Evolutionary conservation across 306 rosid genomes (phyloP).

Genomic region (Heteromeles arbutifolia): DNA sequence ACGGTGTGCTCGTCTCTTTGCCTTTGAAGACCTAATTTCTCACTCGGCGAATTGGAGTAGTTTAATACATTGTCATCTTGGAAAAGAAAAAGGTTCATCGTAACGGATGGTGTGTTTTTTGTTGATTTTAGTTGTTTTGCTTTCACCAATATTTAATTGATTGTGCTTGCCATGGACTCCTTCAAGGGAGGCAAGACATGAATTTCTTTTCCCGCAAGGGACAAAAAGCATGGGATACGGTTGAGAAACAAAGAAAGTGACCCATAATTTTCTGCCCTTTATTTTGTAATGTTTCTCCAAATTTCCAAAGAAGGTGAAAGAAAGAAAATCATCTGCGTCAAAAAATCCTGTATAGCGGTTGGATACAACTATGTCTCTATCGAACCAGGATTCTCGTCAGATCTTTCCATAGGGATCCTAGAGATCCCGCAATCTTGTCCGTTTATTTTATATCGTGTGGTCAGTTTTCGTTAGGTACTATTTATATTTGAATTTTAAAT

Average conservation of each 20-base stretch:
- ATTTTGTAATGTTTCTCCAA: slow-evolving; percentile 6
- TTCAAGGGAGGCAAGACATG: slow-evolving; percentile 73
- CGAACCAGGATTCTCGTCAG: too few species aligned
- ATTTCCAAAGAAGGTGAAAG: slow-evolving; percentile 21
- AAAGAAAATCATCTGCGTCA: too few species aligned
- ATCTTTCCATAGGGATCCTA: too few species aligned
- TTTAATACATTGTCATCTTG: neutral
- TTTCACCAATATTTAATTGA: slow-evolving; percentile 40
- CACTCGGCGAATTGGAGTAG: too few species aligned
- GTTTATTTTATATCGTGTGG: too few species aligned
- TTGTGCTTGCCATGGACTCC: slow-evolving; percentile 50
- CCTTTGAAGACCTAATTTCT: too few species aligned
- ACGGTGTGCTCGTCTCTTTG: slow-evolving; percentile 3
- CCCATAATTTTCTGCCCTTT: slow-evolving; percentile 17
- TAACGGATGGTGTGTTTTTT: too few species aligned
- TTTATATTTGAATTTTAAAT: too few species aligned
- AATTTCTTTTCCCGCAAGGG: slow-evolving; percentile 74
- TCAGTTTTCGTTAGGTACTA: too few species aligned
- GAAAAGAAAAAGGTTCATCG: too few species aligned
- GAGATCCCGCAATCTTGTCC: too few species aligned
- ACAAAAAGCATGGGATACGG: slow-evolving; percentile 76
- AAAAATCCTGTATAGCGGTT: too few species aligned
- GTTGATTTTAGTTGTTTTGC: slow-evolving; percentile 21
- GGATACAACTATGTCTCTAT: neutral
- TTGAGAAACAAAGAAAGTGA: slow-evolving; percentile 49